Percentiles rank a stretch among this genome's conserved stretches.
Evolutionary conservation across 331 rosid genomes (phyloP).

Genomic region (Rosa hybrid): DNA sequence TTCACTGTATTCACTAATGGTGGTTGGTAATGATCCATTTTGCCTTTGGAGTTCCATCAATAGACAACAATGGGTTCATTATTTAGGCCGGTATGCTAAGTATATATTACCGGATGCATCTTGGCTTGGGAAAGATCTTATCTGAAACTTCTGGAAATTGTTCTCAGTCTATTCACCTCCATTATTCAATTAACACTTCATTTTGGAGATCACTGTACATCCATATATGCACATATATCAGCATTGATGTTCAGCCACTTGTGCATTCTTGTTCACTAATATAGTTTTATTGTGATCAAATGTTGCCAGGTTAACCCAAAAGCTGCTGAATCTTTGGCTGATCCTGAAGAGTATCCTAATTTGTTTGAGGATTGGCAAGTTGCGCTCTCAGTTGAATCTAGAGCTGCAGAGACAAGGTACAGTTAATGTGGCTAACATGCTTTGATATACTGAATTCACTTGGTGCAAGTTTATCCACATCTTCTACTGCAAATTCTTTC

Average conservation of each 20-base stretch:
- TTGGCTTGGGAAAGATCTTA: neutral
- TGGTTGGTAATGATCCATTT: neutral
- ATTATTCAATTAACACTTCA: neutral
- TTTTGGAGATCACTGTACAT: neutral
- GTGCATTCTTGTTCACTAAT: neutral
- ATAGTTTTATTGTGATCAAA: neutral
- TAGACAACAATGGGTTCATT: neutral
- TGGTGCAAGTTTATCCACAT: neutral
- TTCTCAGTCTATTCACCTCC: neutral
- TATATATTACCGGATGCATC: neutral
- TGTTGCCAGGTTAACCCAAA: conserved; percentile 74
- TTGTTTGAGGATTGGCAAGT: conserved; percentile 96
- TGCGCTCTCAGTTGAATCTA: conserved; percentile 90
- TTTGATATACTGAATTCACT: neutral
- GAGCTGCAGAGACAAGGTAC: conserved; percentile 69
- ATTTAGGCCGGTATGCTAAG: neutral
- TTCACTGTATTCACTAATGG: neutral
- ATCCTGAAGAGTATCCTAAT: conserved; percentile 97
- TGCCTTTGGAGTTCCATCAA: neutral
- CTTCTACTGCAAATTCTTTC: neutral
- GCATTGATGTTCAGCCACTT: neutral
- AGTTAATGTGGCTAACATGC: neutral
- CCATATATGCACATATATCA: neutral
- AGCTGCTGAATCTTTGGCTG: conserved; percentile 98
- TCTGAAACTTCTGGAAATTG: neutral